A percentile compares a stretch with the other conserved stretches of the same genome.
Evolutionary conservation across 139 green algal genomes (phyloP).

Genomic region (Limnomonas spitsbergensis): DNA sequence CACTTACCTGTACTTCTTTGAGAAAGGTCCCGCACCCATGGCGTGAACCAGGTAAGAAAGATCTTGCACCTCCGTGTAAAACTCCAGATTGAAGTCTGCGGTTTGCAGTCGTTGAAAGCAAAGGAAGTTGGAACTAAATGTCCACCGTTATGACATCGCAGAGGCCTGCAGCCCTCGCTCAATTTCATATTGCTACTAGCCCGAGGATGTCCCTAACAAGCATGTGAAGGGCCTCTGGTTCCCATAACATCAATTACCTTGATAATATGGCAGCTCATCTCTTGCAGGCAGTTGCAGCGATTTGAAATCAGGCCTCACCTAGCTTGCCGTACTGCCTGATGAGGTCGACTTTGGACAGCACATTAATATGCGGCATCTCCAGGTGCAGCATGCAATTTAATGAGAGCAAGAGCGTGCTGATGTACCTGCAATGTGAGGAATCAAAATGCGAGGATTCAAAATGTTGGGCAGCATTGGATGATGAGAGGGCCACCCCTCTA

Average conservation of each 20-base stretch:
- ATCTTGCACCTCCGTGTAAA: slow-evolving; percentile 88
- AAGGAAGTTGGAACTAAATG: no score
- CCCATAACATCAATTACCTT: no score
- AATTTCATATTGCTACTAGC: no score
- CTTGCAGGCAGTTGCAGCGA: no score
- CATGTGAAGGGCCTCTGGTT: no score
- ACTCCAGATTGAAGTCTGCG: slow-evolving; percentile 81
- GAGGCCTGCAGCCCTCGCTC: no score
- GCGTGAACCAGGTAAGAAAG: slow-evolving; percentile 66
- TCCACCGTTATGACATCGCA: no score
- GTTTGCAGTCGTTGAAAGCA: no score
- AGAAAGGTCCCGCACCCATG: slow-evolving; percentile 42
- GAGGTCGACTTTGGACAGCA: slow-evolving; percentile 84
- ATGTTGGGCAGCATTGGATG: slow-evolving; percentile 4
- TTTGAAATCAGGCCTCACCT: no score
- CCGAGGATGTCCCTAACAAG: no score
- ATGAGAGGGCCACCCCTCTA: no score
- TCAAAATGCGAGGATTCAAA: neutral
- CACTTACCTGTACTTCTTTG: slow-evolving; percentile 49
- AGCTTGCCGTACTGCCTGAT: slow-evolving; percentile 85
- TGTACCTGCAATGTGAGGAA: slow-evolving; percentile 63
- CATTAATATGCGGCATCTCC: slow-evolving; percentile 79
- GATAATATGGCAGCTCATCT: no score
- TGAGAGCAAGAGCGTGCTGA: slow-evolving; percentile 73
- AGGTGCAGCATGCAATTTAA: slow-evolving; percentile 78